phyloP scores from a whole-genome alignment of 2,329 filamentous ascomycete species.

The Plenodomus tracheiphilus region DNA sequence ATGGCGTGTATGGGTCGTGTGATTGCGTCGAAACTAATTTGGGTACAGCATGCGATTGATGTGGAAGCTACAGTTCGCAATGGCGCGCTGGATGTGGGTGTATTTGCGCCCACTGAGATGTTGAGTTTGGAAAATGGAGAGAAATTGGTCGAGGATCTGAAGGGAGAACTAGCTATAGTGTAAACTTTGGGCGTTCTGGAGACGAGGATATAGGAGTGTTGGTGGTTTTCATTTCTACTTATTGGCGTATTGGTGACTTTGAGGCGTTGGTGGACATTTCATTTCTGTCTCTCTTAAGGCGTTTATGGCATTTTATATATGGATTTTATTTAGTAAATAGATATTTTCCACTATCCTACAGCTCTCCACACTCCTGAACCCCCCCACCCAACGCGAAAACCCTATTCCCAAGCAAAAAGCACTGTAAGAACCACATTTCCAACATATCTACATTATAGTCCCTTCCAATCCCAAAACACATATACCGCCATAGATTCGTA shows the following conservation, averaged over 20 bases:
- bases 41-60: conserved; percentile 55
- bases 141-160: conserved; percentile 41
- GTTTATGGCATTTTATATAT: not conserved
- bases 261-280: too few relatives aligned
- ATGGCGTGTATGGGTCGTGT: conserved; percentile 49
- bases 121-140: conserved; percentile 44
- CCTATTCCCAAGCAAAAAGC: conserved; percentile 28
- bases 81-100: conserved; percentile 55
- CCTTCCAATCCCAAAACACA: conserved; percentile 26
- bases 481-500: conserved; percentile 25
- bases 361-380: conserved; percentile 8
- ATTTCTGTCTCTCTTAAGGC: not conserved
- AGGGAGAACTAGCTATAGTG: conserved; percentile 12
- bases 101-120: conserved; percentile 55
- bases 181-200: too few relatives aligned
- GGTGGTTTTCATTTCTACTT: too few relatives aligned
- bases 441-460: conserved; percentile 31
- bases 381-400: conserved; percentile 29
- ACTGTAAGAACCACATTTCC: conserved; percentile 30
- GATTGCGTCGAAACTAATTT: conserved; percentile 49
- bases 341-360: not conserved
- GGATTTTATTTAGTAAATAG: not conserved
- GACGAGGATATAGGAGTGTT: conserved; percentile 21
- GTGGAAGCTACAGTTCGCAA: conserved; percentile 57
- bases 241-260: too few relatives aligned